Conservation (phyloP, 1,139 yeast species). For the Yamadazyma songkhlaensis region DNA sequence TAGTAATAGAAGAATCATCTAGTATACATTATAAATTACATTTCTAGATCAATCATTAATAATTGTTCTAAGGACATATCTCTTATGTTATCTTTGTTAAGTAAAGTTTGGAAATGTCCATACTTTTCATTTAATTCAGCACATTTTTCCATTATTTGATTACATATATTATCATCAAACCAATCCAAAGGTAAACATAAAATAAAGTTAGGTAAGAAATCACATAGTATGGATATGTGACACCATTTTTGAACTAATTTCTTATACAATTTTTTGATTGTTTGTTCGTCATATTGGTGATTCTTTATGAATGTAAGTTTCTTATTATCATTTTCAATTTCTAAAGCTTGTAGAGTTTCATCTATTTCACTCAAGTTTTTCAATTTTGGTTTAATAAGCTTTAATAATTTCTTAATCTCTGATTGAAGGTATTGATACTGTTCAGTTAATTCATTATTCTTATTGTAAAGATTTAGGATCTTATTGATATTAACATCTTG, state of each 20-base stretch:
- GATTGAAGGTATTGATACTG: slow-evolving; percentile 6
- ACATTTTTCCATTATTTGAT: slow-evolving; percentile 26
- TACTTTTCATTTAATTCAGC: slow-evolving; percentile 21
- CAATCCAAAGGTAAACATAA: slow-evolving; percentile 35
- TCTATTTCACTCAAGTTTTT: slow-evolving; percentile 14
- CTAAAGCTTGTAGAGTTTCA: slow-evolving; percentile 13
- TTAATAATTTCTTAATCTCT: slow-evolving; percentile 5
- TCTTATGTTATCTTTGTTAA: slow-evolving; percentile 15
- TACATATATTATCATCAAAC: slow-evolving; percentile 28
- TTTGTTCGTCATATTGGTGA: slow-evolving; percentile 4
- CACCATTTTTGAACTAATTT: slow-evolving; percentile 24
- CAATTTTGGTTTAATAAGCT: slow-evolving; percentile 16
- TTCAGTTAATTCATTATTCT: slow-evolving; percentile 8
- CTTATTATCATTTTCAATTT: slow-evolving; percentile 10
- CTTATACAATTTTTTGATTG: slow-evolving; percentile 8
- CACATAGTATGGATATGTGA: slow-evolving; percentile 23
- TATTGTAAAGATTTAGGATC: slow-evolving; percentile 16
- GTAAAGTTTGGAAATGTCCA: slow-evolving; percentile 18
- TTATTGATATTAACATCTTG: slow-evolving; percentile 15
- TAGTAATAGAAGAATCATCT: slow-evolving; percentile 4
- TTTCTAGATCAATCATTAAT: slow-evolving; percentile 14
- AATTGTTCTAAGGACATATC: slow-evolving; percentile 11
- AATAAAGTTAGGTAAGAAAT: slow-evolving; percentile 30
- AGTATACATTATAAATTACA: not conserved
- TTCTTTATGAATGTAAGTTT: slow-evolving; percentile 10